Evolutionary conservation across 2,329 filamentous ascomycete species (phyloP).

Genomic region (Magnaporthiopsis rhizophila): DNA sequence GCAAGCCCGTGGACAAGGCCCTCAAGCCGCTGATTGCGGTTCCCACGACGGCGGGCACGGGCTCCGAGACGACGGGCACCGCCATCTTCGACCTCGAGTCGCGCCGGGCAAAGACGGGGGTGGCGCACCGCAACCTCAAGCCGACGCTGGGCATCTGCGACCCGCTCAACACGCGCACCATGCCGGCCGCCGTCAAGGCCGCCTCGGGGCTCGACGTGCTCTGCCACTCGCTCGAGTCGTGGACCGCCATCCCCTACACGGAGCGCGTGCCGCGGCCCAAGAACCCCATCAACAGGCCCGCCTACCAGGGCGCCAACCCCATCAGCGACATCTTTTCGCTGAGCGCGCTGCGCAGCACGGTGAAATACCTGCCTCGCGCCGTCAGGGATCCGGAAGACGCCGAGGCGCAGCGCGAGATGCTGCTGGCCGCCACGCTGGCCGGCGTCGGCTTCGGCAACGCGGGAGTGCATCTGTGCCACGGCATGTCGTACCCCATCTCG

Average conservation of each 20-base stretch:
- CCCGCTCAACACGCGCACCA: constrained; percentile 86
- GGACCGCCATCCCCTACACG: constrained; percentile 93
- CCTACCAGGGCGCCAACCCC: constrained; percentile 95
- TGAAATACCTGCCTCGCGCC: constrained; percentile 87
- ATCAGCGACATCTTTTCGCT: constrained; percentile 97
- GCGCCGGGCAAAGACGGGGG: constrained; percentile 87
- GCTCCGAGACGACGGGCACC: constrained; percentile 92
- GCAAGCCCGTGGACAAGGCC: constrained; percentile 62
- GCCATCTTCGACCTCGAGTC: constrained; percentile 94
- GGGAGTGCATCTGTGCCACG: constrained; percentile 73
- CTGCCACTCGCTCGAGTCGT: constrained; percentile 91
- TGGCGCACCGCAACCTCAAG: constrained; percentile 92
- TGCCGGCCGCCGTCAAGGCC: constrained; percentile 91
- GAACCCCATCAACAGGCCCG: constrained; percentile 85
- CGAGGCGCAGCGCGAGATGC: constrained; percentile 92
- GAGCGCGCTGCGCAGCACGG: constrained; percentile 70
- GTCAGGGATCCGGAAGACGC: constrained; percentile 82
- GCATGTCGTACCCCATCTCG: constrained; percentile 97
- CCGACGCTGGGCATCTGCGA: constrained; percentile 84
- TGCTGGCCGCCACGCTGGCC: constrained; percentile 86
- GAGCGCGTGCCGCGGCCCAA: constrained; percentile 75
- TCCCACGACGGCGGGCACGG: constrained; percentile 79
- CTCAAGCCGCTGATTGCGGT: constrained; percentile 74
- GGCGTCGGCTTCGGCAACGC: constrained; percentile 97
- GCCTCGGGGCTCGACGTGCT: constrained; percentile 89